These are phyloP conservation scores for Parathielavia appendiculata DNA, from an alignment of 495 filamentous ascomycete species.

Conservation along the genomic window DNA sequence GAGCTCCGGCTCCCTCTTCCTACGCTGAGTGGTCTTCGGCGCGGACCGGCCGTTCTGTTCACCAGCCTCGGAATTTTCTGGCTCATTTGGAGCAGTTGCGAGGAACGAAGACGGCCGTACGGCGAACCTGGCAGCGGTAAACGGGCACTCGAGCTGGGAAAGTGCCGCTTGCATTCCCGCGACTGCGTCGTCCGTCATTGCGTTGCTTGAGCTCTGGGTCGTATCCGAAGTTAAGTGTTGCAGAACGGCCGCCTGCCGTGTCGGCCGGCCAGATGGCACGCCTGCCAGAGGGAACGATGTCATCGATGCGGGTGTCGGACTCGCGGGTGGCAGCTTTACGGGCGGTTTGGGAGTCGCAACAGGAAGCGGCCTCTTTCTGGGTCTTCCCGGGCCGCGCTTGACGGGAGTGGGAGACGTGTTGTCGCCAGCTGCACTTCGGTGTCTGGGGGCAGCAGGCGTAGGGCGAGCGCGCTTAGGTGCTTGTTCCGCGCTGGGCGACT, in stretches of 20 bases:
- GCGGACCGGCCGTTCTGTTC: neutral
- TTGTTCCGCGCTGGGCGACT: neutral
- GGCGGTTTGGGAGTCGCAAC: neutral
- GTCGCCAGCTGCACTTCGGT: neutral
- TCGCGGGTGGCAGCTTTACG: neutral
- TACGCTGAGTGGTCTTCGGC: neutral
- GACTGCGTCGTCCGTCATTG: neutral
- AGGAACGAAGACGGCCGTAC: neutral
- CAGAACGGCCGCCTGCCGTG: neutral
- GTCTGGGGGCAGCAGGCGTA: neutral
- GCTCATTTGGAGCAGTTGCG: neutral
- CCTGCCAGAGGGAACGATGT: neutral
- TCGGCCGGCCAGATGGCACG: neutral
- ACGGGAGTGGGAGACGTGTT: too few relatives aligned
- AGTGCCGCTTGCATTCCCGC: neutral
- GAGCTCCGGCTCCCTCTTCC: neutral
- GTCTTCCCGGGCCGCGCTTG: neutral
- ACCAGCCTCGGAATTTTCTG: neutral
- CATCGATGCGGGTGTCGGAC: neutral
- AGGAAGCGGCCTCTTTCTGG: neutral
- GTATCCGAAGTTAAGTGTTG: neutral
- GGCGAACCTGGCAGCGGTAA: neutral
- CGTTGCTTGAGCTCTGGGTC: neutral
- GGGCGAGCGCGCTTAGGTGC: neutral
- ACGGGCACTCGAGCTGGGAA: neutral